These are phyloP conservation scores for Xylaria venustula DNA, from an alignment of 495 filamentous ascomycete genomes.

Conservation along the genomic window DNA sequence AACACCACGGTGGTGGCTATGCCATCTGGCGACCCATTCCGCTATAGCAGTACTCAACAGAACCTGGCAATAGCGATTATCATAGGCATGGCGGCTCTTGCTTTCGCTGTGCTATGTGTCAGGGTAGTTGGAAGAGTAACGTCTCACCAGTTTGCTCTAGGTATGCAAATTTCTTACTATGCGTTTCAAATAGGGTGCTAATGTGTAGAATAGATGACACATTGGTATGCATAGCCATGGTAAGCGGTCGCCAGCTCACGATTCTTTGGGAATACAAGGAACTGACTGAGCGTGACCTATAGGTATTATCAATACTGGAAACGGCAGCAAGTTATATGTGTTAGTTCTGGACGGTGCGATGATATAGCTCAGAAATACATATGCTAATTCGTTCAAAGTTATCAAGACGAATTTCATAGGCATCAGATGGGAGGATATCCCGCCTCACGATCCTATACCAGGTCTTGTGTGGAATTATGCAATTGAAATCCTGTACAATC, in stretches of 20 bases:
- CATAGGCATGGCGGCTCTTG: slow-evolving; percentile 46
- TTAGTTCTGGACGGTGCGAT: slow-evolving; percentile 17
- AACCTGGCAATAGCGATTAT: slow-evolving; percentile 45
- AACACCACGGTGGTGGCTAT: not conserved
- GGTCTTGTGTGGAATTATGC: slow-evolving; percentile 50
- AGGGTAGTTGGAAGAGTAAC: slow-evolving; percentile 43
- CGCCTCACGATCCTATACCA: slow-evolving; percentile 39
- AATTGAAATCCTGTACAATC: slow-evolving; percentile 63
- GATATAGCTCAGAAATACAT: not conserved
- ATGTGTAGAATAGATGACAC: slow-evolving; percentile 31
- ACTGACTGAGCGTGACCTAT: slow-evolving; percentile 20
- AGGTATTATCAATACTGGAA: slow-evolving; percentile 40
- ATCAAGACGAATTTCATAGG: slow-evolving; percentile 55
- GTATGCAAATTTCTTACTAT: slow-evolving; percentile 20
- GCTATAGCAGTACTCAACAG: slow-evolving; percentile 34
- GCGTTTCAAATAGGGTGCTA: not conserved
- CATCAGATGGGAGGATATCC: slow-evolving; percentile 46
- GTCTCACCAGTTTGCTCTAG: slow-evolving; percentile 35
- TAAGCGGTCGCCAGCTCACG: slow-evolving; percentile 16
- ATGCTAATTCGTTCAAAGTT: slow-evolving; percentile 28
- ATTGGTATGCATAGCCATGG: slow-evolving; percentile 46
- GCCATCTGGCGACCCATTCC: slow-evolving; percentile 4
- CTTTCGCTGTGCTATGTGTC: slow-evolving; percentile 41
- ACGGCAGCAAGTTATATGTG: slow-evolving; percentile 46
- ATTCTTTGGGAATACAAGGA: slow-evolving; percentile 21